Evolutionary conservation across 768 basidiomycete genomes (phyloP).

Genomic region (Lactarius hatsudake): DNA sequence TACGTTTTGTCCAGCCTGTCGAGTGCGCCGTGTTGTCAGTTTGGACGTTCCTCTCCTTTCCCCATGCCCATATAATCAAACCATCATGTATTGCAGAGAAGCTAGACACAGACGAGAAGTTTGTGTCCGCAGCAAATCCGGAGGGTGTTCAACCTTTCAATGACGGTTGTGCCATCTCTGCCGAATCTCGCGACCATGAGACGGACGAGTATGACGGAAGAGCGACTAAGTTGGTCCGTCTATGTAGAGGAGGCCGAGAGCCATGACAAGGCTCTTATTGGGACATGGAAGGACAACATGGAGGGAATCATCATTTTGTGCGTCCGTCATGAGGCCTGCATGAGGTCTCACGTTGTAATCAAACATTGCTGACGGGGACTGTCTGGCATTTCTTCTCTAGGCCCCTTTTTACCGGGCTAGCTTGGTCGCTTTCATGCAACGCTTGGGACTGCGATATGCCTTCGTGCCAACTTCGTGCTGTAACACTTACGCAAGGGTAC

Average conservation of each 20-base stretch:
- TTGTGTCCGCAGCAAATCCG: no score
- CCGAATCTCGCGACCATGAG: no score
- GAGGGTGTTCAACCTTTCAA: no score
- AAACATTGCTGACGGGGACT: no score
- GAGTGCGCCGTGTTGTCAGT: background rate
- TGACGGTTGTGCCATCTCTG: no score
- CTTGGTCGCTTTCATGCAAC: slow-evolving; percentile 14
- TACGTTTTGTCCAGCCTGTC: background rate
- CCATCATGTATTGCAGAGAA: background rate
- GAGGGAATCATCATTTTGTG: slow-evolving; percentile 43
- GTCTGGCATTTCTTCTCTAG: background rate
- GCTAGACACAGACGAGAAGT: no score
- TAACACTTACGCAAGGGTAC: no score
- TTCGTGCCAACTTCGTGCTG: no score
- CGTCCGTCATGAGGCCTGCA: slow-evolving; percentile 6
- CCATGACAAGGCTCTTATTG: slow-evolving; percentile 34
- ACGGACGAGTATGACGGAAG: slow-evolving; percentile 16
- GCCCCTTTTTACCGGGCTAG: background rate
- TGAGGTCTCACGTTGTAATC: background rate
- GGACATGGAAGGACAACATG: slow-evolving; percentile 43
- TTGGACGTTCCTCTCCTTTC: background rate
- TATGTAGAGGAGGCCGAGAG: no score
- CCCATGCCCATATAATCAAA: background rate
- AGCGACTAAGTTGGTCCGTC: slow-evolving; percentile 25
- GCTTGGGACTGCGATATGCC: no score